Base-by-base conservation (phyloP, 352 stramenopile species). In the Globisporangium radiosum region DNA sequence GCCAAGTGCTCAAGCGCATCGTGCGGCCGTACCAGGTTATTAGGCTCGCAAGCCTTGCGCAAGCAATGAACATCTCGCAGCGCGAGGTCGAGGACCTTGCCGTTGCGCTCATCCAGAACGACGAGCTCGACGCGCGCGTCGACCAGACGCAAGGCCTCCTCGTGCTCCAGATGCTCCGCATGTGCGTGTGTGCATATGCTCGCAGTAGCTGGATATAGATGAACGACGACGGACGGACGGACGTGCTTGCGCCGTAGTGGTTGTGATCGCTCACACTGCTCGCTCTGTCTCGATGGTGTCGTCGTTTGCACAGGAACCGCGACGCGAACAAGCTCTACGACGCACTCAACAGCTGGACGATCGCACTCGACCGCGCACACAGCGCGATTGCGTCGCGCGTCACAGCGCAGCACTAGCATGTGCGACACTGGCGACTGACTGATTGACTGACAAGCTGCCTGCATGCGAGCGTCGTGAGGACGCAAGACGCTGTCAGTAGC, bases 21-120 rank as follows among this genome's bases (percentile, higher is more conserved):
- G 87, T 98, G 67, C 81, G 76, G 55, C 92, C 93, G 15, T 98
- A 98, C 62, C 82, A 94, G 51, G 65, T 88, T 11, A 94, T 98
- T 65, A 87, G 83, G n/a, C 72, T 98, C 39, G 57, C 69, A 11
- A 95, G 79, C 36, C 83, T 98, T 50, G 85, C 93, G 17, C 73
- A 73, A 50, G 85, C 94, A 54, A 83, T 98, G 50, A 97, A 98
- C 66, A 91, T 98, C 54, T 62, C 82, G 1, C 63, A 79, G 3
- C 57, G 69, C 4, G 89, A 98, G 38, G 91, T 97, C 0, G 91
- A 98, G 64, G 82, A 81, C 47, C 85, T 98, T 33, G 75, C 97
- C 0, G 88, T 97, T 13, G 72, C 76, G 40, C 72, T 98, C 7
- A 98, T 98, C 65, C 80, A 98, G 56, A 92, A 98, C 65, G 80